Evolutionary conservation across 805 yeast species (phyloP).

Genomic region (Dipodascopsis uninucleata): DNA sequence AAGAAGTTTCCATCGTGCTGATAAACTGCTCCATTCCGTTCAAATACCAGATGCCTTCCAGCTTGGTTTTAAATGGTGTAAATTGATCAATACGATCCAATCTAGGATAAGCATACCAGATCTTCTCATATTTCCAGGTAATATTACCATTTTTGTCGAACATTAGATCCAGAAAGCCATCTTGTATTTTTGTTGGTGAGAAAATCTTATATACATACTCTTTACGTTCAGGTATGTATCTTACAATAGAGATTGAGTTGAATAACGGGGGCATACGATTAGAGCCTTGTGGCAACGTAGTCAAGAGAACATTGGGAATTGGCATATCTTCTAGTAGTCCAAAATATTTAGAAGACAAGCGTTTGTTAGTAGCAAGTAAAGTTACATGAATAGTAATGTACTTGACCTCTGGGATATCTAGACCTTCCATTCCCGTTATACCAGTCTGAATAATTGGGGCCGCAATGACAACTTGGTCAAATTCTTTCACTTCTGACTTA

Average conservation of each 20-base stretch:
- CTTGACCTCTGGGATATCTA: slow-evolving; percentile 31
- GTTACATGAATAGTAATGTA: slow-evolving; percentile 44
- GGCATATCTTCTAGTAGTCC: slow-evolving; percentile 18
- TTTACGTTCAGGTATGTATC: slow-evolving; percentile 30
- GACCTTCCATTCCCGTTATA: slow-evolving; percentile 25
- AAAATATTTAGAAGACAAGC: slow-evolving; percentile 29
- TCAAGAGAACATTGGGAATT: slow-evolving; percentile 25
- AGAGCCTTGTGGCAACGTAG: slow-evolving; percentile 21
- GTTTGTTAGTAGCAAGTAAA: slow-evolving; percentile 33
- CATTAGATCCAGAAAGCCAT: slow-evolving; percentile 24
- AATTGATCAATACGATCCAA: slow-evolving; percentile 36
- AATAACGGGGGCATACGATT: slow-evolving; percentile 33
- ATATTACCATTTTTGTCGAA: slow-evolving; percentile 33
- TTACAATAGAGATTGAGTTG: slow-evolving; percentile 38
- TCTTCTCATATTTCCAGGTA: slow-evolving; percentile 35
- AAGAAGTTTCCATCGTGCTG: slow-evolving; percentile 52
- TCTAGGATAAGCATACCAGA: slow-evolving; percentile 47
- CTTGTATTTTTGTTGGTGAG: slow-evolving; percentile 33
- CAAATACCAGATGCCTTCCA: slow-evolving; percentile 41
- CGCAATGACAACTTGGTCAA: slow-evolving; percentile 47
- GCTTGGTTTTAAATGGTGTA: slow-evolving; percentile 35
- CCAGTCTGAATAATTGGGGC: slow-evolving; percentile 40
- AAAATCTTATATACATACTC: slow-evolving; percentile 46
- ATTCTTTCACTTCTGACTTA: slow-evolving; percentile 26
- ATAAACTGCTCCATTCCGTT: slow-evolving; percentile 47